A percentile compares a stretch with the other conserved stretches of the same genome.
phyloP scores from a whole-genome alignment of 305 asterid species.

The Fraxinus xanthoxyloides region DNA sequence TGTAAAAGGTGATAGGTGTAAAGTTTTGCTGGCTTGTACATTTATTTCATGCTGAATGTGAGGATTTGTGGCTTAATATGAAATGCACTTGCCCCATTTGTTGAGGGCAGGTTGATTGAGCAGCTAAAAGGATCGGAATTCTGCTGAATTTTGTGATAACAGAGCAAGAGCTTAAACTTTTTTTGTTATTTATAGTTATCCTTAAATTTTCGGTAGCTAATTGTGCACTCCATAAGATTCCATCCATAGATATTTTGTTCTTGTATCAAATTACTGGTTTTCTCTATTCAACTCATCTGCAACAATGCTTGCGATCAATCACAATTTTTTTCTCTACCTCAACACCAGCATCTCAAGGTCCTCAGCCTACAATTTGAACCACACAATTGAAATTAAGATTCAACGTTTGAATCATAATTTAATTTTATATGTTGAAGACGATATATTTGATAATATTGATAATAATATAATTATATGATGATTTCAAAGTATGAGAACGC shows the following conservation, averaged over 20 bases:
- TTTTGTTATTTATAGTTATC: not conserved
- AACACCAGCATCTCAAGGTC: not conserved
- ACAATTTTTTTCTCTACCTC: not conserved
- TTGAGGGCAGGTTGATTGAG: slow-evolving; percentile 35
- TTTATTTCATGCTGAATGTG: not conserved
- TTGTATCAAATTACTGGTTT: not conserved
- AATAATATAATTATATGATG: not conserved
- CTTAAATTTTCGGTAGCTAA: not conserved
- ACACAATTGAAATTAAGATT: not conserved
- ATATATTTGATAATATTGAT: not conserved
- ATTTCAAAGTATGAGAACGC: not conserved
- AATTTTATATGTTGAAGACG: not conserved
- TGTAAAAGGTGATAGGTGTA: not conserved
- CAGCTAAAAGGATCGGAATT: not conserved
- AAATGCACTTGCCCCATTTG: slow-evolving; percentile 49
- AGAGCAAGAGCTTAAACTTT: not conserved
- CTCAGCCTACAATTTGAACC: not conserved
- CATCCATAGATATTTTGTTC: not conserved
- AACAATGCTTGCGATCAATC: not conserved
- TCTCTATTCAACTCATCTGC: not conserved
- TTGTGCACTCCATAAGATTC: not conserved
- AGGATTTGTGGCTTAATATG: slow-evolving; percentile 6
- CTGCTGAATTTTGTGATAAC: not conserved
- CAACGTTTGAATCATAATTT: not conserved
- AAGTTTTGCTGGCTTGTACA: not conserved